Evolutionary conservation across 2,329 filamentous ascomycete species (phyloP), one percentile per base, ranked within the genome.

Genomic region (Talaromyces islandicus): DNA sequence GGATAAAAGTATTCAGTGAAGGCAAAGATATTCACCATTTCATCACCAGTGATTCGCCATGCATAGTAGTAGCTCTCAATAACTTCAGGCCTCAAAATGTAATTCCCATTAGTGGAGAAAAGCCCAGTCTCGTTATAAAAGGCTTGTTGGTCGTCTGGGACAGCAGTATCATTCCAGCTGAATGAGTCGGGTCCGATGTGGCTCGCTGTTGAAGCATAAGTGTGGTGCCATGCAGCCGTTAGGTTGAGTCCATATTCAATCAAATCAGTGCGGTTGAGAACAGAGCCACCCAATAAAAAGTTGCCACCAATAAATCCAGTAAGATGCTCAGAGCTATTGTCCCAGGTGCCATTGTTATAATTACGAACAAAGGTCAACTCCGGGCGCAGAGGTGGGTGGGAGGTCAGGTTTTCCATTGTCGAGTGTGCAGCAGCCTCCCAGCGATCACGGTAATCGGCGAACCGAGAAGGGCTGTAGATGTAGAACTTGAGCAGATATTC

Each of bases 401-500:
- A 89, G 12, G 85, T 80, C 7, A 95, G 81, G 67, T 91, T 80
- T 61, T 82, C 72, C 53, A 94, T 93, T 6, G 86, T 87, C 7
- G 88, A 91, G 66, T 95, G 86, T 56, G 86, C 89, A 2, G 91
- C 91, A 0, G 80, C 70, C 51, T 90, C 77, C 91, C 91, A 96
- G 53, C 85, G 85, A 64, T 92, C 87, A 67, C 81, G 85, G 76
- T 93, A 91, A 2, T 72, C 63, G 1, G 68, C 73, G 67, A 89
- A 95, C 2, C 85, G 81, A 6, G 72, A 66, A 0, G 85, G 80
- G 69, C 92, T 88, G 71, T 95, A 95, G 57, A 93, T 74, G 68
- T 87, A 94, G 89, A 94, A 93, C 79, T 96, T 96, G 73, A 96
- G 87, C 32, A 96, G 82, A 68, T 95, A 95, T 75, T 95, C 90